Base-by-base conservation (phyloP, 257 asterid genomes). In the Thymus quinquecostatus region DNA sequence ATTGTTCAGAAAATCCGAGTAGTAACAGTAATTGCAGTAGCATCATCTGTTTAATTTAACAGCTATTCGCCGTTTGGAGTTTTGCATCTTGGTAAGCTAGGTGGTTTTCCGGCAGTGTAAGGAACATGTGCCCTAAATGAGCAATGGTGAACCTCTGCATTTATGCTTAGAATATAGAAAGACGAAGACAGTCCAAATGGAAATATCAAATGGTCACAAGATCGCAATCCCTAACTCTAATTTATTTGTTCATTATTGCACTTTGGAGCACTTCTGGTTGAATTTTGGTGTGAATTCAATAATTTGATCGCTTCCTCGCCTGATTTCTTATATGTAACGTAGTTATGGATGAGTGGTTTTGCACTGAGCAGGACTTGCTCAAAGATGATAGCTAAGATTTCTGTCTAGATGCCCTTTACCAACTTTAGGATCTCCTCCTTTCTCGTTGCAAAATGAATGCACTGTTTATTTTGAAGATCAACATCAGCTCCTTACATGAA, bases 401-500 rank as follows among this genome's bases (percentile, higher is more conserved):
- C 40, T n/a, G 14, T 34, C 29, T 38, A 10, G 38, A 49, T 10
- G 30, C 32, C 44, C 44, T 34, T 68, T n/a, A 56, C 69, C 56
- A 60, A 49, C 41, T 62, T 29, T 36, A 70, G 60, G 67, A 45
- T 38, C 30, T 63, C 40, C 10, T 53, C 43, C 11, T 68, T 51
- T 59, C 74, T 69, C 40, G 56, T 10, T 70, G 41, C 57, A 47
- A 6, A 65, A 65, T 45, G 54, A 21, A 33, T 62, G 38, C 44
- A 49, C 38, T 21, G 21, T 49, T 54, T 21, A 9, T 62, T 73
- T 70, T 45, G 21, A 38, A n/a, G 13, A 8, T 48, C 51, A 59
- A 58, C 58, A 14, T 54, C 28, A 61, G 65, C 58, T 77, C 70
- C 76, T 80, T 45, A 77, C 73, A 75, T 63, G 62, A 43, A 47